Conservation (phyloP, 2,329 filamentous ascomycete species). For the Exophiala calicioides region DNA sequence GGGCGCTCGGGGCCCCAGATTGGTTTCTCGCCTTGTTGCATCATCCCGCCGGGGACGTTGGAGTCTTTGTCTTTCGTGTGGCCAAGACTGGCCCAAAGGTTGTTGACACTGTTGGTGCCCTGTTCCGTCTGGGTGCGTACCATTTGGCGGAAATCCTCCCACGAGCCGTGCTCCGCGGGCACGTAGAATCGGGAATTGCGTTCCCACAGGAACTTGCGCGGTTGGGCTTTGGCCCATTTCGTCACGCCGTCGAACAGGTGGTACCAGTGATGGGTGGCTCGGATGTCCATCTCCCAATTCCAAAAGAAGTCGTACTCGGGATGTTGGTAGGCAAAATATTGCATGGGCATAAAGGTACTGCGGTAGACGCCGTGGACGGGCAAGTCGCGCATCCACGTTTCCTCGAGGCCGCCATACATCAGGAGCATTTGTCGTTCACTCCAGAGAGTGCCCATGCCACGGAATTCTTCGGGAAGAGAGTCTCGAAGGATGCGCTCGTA, state of each 20-base stretch:
- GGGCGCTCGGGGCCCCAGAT: constrained; percentile 85
- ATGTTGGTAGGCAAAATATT: constrained; percentile 86
- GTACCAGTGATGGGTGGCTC: constrained; percentile 86
- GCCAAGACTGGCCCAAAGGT: constrained; percentile 62
- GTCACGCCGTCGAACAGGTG: constrained; percentile 70
- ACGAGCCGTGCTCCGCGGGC: constrained; percentile 72
- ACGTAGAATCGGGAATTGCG: constrained; percentile 77
- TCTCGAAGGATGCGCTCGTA: constrained; percentile 71
- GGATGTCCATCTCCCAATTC: constrained; percentile 94
- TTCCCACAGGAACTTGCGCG: constrained; percentile 79
- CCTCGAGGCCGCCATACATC: constrained; percentile 83
- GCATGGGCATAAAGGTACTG: constrained; percentile 89
- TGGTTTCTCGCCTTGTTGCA: constrained; percentile 56
- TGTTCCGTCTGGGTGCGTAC: constrained; percentile 73
- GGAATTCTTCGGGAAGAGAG: constrained; percentile 78
- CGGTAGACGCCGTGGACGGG: constrained; percentile 91
- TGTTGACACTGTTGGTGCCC: constrained; percentile 65
- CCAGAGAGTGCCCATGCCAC: constrained; percentile 86
- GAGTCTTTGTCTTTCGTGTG: constrained; percentile 30
- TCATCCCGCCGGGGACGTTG: constrained; percentile 32
- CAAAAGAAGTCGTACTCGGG: constrained; percentile 89
- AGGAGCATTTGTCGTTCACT: constrained; percentile 90
- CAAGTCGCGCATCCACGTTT: constrained; percentile 70
- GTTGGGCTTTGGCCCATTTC: constrained; percentile 70
- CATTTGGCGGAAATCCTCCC: constrained; percentile 79